Percentiles rank a stretch among this genome's conserved stretches.
phyloP scores from a whole-genome alignment of 371 early-diverging fungal species.

The Mucor lusitanicus region DNA sequence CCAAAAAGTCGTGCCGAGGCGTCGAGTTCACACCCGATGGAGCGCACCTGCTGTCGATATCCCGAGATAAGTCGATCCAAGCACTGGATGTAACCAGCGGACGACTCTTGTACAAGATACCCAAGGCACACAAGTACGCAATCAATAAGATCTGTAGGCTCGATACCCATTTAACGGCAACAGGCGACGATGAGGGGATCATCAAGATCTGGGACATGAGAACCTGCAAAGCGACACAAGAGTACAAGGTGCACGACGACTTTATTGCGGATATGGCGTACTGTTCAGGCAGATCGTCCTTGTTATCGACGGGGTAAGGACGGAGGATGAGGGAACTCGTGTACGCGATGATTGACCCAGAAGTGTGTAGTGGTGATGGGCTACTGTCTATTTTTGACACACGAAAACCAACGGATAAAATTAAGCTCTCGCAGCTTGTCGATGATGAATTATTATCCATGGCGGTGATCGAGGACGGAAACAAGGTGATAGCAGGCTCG shows the following conservation, averaged over 20 bases:
- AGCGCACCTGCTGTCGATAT: constrained; percentile 50
- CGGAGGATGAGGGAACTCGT: not conserved
- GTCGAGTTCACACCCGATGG: constrained; percentile 81
- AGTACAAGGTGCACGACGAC: constrained; percentile 80
- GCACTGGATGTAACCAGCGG: constrained; percentile 71
- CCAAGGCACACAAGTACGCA: constrained; percentile 57
- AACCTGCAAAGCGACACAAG: constrained; percentile 59
- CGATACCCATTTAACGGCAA: constrained; percentile 67
- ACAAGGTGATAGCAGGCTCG: constrained; percentile 83
- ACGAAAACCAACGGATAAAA: constrained; percentile 64
- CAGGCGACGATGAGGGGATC: constrained; percentile 87
- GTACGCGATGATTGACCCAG: not conserved
- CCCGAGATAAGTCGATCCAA: constrained; percentile 77
- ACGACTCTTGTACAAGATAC: constrained; percentile 43
- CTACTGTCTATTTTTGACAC: constrained; percentile 83
- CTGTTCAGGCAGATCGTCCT: constrained; percentile 52
- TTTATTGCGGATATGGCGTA: constrained; percentile 82
- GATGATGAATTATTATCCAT: constrained; percentile 90
- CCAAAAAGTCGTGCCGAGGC: constrained; percentile 84
- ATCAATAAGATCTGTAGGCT: constrained; percentile 74
- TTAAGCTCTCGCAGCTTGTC: constrained; percentile 75
- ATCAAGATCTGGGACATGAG: constrained; percentile 88
- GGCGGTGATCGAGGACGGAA: constrained; percentile 69
- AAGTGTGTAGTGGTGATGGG: constrained; percentile 75
- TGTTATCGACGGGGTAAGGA: constrained; percentile 62